These are phyloP conservation scores for Aureococcus anophagefferens DNA, from an alignment of 108 stramenopile species.

Conservation along the genomic window DNA sequence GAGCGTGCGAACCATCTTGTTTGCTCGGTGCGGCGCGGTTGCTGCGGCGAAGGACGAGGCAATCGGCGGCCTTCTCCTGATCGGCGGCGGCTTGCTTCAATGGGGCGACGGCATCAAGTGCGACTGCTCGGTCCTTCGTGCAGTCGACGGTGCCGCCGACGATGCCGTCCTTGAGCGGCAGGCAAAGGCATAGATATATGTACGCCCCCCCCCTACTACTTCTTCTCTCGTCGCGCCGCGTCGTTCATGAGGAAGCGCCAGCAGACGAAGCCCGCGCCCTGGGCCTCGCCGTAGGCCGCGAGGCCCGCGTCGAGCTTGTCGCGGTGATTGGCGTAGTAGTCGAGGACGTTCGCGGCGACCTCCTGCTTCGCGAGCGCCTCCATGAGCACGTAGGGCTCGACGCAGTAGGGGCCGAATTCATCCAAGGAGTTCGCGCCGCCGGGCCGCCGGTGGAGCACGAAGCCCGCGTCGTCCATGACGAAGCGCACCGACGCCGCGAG, in stretches of 20 bases:
- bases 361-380: conserved; percentile 42
- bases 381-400: conserved; percentile 37
- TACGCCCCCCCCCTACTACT: too few relatives aligned
- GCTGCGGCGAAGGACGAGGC: too few relatives aligned
- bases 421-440: conserved; percentile 31
- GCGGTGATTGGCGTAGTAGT: conserved; percentile 36
- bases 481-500: conserved; percentile 26
- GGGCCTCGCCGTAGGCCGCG: conserved; percentile 34
- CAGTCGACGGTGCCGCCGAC: too few relatives aligned
- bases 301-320: conserved; percentile 29
- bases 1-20: too few relatives aligned
- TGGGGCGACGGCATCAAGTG: too few relatives aligned
- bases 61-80: too few relatives aligned
- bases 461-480: conserved; percentile 40
- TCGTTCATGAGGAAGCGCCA: conserved; percentile 48
- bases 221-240: conserved; percentile 7
- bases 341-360: conserved; percentile 45
- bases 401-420: conserved; percentile 46
- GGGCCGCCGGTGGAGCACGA: conserved; percentile 25
- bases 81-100: too few relatives aligned
- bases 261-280: conserved; percentile 46
- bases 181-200: too few relatives aligned
- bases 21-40: too few relatives aligned
- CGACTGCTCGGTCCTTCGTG: too few relatives aligned
- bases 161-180: too few relatives aligned